Percentiles rank a stretch among this genome's conserved stretches.
Conservation (phyloP, 768 basidiomycete genomes). For the Crucibulum laeve region DNA sequence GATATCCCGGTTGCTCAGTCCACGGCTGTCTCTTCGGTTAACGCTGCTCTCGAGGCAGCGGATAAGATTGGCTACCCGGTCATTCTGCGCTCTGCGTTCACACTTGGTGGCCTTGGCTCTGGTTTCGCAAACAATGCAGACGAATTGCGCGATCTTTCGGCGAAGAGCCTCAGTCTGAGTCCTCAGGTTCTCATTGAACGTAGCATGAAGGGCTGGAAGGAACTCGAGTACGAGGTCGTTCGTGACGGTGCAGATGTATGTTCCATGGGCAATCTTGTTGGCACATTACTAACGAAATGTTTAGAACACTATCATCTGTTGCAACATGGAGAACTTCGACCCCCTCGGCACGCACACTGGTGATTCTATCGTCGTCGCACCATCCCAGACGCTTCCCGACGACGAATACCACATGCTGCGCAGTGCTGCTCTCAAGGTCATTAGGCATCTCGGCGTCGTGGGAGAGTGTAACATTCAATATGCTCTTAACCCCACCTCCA, state of each 20-base stretch:
- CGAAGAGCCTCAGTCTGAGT: conserved; percentile 84
- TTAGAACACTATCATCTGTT: conserved; percentile 98
- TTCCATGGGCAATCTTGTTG: conserved; percentile 15
- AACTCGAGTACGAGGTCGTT: conserved; percentile 98
- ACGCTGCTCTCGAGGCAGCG: conserved; percentile 89
- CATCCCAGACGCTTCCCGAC: conserved; percentile 95
- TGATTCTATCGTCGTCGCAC: conserved; percentile 98
- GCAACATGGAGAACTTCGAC: conserved; percentile 99
- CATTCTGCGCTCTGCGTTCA: conserved; percentile 94
- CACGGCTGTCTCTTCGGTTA: conserved; percentile 93
- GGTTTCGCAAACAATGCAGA: conserved; percentile 95
- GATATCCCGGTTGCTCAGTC: conserved; percentile 95
- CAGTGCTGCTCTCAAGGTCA: conserved; percentile 94
- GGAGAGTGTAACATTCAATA: conserved; percentile 99
- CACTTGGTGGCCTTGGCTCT: conserved; percentile 96
- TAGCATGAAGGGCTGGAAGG: conserved; percentile 99
- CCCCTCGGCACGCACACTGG: conserved; percentile 98
- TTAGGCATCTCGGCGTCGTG: conserved; percentile 86
- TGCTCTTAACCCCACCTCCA: conserved; percentile 87
- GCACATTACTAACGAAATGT: conserved; percentile 10
- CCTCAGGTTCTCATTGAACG: conserved; percentile 98
- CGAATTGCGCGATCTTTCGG: conserved; percentile 91
- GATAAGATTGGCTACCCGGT: conserved; percentile 94
- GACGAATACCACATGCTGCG: conserved; percentile 99
- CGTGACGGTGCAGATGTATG: conserved; percentile 94